phyloP scores from a whole-genome alignment of 2,329 filamentous ascomycete species.

The Colletotrichum falcatum region DNA sequence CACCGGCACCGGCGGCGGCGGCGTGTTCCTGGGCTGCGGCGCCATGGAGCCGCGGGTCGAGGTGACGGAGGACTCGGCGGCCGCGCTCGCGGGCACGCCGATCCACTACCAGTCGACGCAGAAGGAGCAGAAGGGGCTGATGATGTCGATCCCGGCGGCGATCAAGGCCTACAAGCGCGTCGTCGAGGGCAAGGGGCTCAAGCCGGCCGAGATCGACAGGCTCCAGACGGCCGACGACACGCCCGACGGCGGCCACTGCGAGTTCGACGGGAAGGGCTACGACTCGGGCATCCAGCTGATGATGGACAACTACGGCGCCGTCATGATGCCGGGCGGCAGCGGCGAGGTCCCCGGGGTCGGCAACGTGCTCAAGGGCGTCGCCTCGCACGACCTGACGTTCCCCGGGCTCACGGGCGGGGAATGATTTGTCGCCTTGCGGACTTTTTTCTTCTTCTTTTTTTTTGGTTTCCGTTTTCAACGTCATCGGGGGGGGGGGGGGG shows the following conservation, averaged over 20 bases:
- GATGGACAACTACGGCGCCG: conserved; percentile 61
- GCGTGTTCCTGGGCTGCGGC: conserved; percentile 68
- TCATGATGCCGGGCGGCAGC: conserved; percentile 66
- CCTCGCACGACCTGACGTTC: conserved; percentile 60
- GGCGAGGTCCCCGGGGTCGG: conserved; percentile 62
- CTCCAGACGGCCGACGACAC: conserved; percentile 69
- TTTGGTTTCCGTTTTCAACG: not conserved
- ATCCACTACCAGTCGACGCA: conserved; percentile 69
- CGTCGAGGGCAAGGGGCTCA: conserved; percentile 57
- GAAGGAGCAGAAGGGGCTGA: conserved; percentile 62
- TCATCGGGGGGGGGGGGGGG: no score
- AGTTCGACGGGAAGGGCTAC: conserved; percentile 66
- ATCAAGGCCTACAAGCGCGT: conserved; percentile 63
- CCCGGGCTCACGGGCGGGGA: not conserved
- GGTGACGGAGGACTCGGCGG: conserved; percentile 56
- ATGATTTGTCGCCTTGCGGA: no score
- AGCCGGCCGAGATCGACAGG: conserved; percentile 57
- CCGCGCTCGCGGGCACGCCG: conserved; percentile 57
- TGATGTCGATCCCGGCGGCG: conserved; percentile 61
- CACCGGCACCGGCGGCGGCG: no score
- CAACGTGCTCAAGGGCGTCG: conserved; percentile 60
- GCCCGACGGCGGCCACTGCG: conserved; percentile 68
- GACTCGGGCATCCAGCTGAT: conserved; percentile 67
- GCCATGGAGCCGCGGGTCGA: conserved; percentile 64
- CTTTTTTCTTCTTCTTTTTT: no score